Conservation (phyloP, 2,329 filamentous ascomycete species). For the Plenodomus biglobosus region DNA sequence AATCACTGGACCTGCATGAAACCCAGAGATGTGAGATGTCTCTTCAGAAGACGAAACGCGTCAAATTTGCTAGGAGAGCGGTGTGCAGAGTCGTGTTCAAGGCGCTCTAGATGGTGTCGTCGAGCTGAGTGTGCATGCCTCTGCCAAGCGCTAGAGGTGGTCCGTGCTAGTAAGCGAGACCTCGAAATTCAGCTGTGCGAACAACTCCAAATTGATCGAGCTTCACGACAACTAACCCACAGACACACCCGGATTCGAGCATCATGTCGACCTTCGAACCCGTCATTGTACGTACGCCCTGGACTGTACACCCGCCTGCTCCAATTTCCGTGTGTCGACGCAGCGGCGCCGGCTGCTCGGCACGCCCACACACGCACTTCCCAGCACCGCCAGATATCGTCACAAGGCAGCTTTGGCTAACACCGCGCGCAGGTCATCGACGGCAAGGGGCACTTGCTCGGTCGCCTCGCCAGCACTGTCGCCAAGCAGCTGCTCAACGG, state of each 20-base stretch:
- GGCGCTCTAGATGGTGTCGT: background rate
- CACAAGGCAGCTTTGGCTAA: conserved; percentile 29
- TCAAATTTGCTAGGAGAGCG: too few species aligned
- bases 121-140: background rate
- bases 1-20: too few species aligned
- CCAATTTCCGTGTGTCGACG: background rate
- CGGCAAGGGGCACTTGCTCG: conserved; percentile 99
- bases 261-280: conserved; percentile 69
- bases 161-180: background rate
- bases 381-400: conserved; percentile 7
- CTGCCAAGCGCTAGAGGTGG: background rate
- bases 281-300: conserved; percentile 59
- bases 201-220: background rate
- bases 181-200: background rate
- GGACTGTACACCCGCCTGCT: conserved; percentile 12
- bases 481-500: conserved; percentile 99
- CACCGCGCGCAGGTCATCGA: conserved; percentile 70
- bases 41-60: too few species aligned
- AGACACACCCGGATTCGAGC: conserved; percentile 38
- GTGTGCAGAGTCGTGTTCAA: background rate
- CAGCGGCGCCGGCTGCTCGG: conserved; percentile 13
- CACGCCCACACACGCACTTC: conserved; percentile 9
- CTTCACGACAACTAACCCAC: conserved; percentile 30
- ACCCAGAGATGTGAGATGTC: too few species aligned
- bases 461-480: conserved; percentile 95